phyloP scores from a whole-genome alignment of 2,329 filamentous ascomycete genomes.

The Monilinia fructicola region DNA sequence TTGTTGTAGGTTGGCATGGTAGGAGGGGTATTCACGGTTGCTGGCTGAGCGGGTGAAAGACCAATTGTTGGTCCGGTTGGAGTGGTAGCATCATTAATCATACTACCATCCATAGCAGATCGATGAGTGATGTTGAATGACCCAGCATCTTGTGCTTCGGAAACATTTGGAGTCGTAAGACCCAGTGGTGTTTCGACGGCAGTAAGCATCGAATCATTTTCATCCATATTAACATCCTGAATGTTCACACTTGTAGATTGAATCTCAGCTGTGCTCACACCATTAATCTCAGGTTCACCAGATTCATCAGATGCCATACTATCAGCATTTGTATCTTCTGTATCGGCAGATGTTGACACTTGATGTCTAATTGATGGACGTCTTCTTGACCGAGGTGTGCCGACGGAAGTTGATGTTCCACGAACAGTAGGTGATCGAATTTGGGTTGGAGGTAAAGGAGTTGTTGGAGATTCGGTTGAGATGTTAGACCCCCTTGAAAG shows the following conservation, averaged over 20 bases:
- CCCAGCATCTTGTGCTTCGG: slow-evolving; percentile 79
- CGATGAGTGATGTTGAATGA: slow-evolving; percentile 94
- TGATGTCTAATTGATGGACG: slow-evolving; percentile 88
- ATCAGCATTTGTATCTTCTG: slow-evolving; percentile 82
- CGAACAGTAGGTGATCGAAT: slow-evolving; percentile 56
- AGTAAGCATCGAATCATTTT: slow-evolving; percentile 76
- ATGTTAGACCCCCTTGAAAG: slow-evolving; percentile 66
- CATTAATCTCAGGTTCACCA: slow-evolving; percentile 69
- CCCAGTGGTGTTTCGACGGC: slow-evolving; percentile 68
- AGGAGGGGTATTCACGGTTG: slow-evolving; percentile 68
- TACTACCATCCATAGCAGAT: slow-evolving; percentile 78
- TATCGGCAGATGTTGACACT: slow-evolving; percentile 79
- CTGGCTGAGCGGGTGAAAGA: slow-evolving; percentile 62
- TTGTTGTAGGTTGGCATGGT: slow-evolving; percentile 69
- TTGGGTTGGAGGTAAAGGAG: slow-evolving; percentile 70
- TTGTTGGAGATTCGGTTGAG: slow-evolving; percentile 90
- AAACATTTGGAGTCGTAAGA: slow-evolving; percentile 73
- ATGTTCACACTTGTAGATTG: slow-evolving; percentile 79
- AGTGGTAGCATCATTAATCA: slow-evolving; percentile 68
- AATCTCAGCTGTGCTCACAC: slow-evolving; percentile 74
- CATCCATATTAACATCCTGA: slow-evolving; percentile 74
- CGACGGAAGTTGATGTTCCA: slow-evolving; percentile 53
- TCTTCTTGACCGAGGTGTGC: slow-evolving; percentile 58
- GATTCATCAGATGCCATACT: slow-evolving; percentile 78
- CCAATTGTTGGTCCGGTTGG: slow-evolving; percentile 68